A percentile compares a stretch with the other conserved stretches of the same genome.
Conservation (phyloP, 129 eudicot species). For the Kitagawia praeruptora region DNA sequence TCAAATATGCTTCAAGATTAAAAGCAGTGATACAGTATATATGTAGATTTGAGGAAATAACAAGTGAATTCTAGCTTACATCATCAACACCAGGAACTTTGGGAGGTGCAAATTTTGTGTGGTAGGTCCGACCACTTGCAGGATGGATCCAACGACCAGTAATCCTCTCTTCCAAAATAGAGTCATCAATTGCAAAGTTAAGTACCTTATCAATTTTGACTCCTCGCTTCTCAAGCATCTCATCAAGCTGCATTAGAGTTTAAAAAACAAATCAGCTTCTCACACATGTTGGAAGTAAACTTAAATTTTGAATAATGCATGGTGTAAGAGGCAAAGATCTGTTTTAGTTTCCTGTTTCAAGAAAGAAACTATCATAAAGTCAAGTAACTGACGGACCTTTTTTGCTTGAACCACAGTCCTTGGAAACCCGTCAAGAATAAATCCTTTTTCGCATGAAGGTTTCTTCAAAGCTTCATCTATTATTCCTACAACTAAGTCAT, state of each 20-base stretch:
- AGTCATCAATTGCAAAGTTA: constrained; percentile 94
- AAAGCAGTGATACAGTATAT: not conserved
- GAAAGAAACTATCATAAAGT: constrained; percentile 4
- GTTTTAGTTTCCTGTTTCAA: not conserved
- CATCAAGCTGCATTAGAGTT: constrained; percentile 59
- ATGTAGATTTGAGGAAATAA: not conserved
- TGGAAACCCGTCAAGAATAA: constrained; percentile 98
- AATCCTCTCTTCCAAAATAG: constrained; percentile 87
- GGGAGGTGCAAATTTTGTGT: constrained; percentile 96
- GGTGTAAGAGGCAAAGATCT: not conserved
- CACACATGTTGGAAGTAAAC: no score
- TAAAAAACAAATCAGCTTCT: not conserved
- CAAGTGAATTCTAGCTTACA: constrained; percentile 31
- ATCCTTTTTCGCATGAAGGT: constrained; percentile 94
- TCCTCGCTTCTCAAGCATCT: constrained; percentile 77
- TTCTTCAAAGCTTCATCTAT: constrained; percentile 89
- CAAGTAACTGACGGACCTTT: constrained; percentile 35
- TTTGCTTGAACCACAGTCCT: constrained; percentile 80
- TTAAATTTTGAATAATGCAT: not conserved
- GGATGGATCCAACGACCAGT: constrained; percentile 96
- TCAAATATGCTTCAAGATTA: not conserved
- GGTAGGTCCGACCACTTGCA: constrained; percentile 91
- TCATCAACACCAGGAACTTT: constrained; percentile 81
- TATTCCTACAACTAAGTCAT: constrained; percentile 87
- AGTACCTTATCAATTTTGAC: constrained; percentile 56